phyloP scores from a whole-genome alignment of 306 rosid genomes.

The Pyrus betulifolia region DNA sequence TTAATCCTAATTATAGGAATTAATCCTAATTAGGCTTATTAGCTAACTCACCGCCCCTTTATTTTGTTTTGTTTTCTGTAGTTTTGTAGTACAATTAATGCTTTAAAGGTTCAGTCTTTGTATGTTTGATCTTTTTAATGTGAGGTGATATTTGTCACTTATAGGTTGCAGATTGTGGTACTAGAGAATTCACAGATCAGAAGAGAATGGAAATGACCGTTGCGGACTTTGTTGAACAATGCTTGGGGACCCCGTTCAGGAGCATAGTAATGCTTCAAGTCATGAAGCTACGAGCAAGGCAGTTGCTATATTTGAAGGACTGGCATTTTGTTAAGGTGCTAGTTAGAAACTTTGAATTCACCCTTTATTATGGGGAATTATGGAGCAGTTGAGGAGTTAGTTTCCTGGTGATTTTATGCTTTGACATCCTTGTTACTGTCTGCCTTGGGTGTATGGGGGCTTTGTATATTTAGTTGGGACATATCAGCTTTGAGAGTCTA shows the following conservation, averaged over 20 bases:
- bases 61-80: background rate
- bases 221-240: slow-evolving; percentile 48
- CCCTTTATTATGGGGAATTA: background rate
- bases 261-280: slow-evolving; percentile 13
- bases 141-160: no score
- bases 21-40: background rate
- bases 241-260: slow-evolving; percentile 32
- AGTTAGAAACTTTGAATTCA: background rate
- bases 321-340: slow-evolving; percentile 96
- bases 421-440: background rate
- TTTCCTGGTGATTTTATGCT: background rate
- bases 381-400: background rate
- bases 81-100: background rate
- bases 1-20: background rate
- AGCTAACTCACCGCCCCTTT: background rate
- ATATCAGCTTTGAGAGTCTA: background rate
- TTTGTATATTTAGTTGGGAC: background rate
- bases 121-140: background rate
- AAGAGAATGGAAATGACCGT: slow-evolving; percentile 69
- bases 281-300: slow-evolving; percentile 15
- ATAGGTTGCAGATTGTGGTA: slow-evolving; percentile 69
- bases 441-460: no score
- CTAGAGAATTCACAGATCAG: slow-evolving; percentile 82
- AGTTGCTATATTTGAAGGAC: slow-evolving; percentile 77
- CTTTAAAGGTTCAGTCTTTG: background rate